Base-by-base conservation (phyloP, 257 asterid genomes). In the Henckelia pumila region DNA sequence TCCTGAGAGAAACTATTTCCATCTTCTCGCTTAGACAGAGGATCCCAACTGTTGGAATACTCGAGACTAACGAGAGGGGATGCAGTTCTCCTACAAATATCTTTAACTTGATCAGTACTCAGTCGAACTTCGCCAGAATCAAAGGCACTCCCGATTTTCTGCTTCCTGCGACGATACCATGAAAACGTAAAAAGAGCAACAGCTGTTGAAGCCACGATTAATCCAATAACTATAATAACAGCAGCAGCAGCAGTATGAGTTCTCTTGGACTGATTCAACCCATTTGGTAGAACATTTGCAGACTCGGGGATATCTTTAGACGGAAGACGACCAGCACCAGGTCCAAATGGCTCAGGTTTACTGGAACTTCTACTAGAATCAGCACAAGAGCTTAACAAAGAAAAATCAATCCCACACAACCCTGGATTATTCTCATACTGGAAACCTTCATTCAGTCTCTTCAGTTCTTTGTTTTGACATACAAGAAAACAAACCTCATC, bases 61-160 rank as follows among this genome's bases (percentile, higher is more conserved):
- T 94, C 99, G 7, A 88, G 77, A 60, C 86, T 88, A 20, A 91
- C 83, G n/a, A 94, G 95, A 63, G 99, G 93, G 23, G 96, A 94
- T 1, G 91, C 83, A 52, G 89, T 87, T 76, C 88, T 81, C 81
- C 95, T 81, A 58, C 77, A 44, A 56, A 76, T 83, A 68, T 87
- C 93, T 79, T 75, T 79, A 32, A 70, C 75, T 65, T 84, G 88
- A 37, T 88, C 96, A 10, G 87, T 85, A 66, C 99, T 88, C 7
- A 76, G 71, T n/a, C 93, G 87, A 61, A 73, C 53, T 29, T 81
- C 96, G 5, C 87, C 69, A 11, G 87, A 73, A 60, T 84, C 96
- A 67, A 76, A 75, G 21, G 91, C 73, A 56, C 88, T 85, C 66
- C 88, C 96, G 30, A 94, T 83, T 70, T 80, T 87, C 63, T 91